Conservation (phyloP, 78 protist species). For the Protostelium mycophagum region DNA sequence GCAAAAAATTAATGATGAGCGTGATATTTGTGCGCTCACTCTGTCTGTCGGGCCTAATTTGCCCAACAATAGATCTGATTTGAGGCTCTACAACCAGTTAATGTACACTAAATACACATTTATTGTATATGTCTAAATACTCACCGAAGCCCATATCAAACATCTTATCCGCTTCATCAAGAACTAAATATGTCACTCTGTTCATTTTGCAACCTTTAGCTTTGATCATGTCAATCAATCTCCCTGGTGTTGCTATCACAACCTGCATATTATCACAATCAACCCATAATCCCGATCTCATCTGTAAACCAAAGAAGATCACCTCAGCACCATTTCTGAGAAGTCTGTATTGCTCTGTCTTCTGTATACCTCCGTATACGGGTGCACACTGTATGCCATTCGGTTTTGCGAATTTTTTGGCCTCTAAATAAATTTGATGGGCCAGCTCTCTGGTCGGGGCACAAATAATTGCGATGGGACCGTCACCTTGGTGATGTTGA, state of each 20-base stretch:
- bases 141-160: conserved; percentile 85
- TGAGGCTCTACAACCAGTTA: conserved; percentile 68
- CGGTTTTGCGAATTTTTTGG: conserved; percentile 20
- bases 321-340: conserved; percentile 66
- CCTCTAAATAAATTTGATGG: conserved; percentile 60
- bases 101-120: neutral
- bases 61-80: conserved; percentile 43
- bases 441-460: conserved; percentile 87
- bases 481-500: conserved; percentile 26
- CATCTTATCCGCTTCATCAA: conserved; percentile 91
- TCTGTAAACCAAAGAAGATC: conserved; percentile 22
- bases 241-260: conserved; percentile 34
- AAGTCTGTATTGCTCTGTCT: conserved; percentile 57
- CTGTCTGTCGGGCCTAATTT: conserved; percentile 77
- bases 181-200: conserved; percentile 75
- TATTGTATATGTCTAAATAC: neutral
- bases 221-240: conserved; percentile 91
- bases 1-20: neutral
- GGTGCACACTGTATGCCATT: conserved; percentile 37
- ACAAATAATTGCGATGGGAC: conserved; percentile 75
- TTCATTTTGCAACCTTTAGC: conserved; percentile 79
- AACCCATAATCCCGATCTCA: neutral
- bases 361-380: conserved; percentile 75
- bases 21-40: neutral
- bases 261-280: neutral